phyloP scores from a whole-genome alignment of 495 filamentous ascomycete genomes.

The Penicillium bovifimosum region DNA sequence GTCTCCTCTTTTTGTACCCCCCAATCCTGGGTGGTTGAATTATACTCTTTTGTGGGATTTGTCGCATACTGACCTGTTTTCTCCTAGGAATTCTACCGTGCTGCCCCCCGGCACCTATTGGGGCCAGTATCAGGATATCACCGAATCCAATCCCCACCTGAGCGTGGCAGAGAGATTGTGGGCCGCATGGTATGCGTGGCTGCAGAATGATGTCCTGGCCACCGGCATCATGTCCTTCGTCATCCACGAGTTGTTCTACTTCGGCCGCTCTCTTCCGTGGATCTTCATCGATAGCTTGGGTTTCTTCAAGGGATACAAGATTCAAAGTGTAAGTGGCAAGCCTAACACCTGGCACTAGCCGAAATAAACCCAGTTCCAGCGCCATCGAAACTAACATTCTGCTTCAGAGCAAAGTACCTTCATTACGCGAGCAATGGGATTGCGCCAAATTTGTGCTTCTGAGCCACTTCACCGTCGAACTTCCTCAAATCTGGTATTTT shows the following conservation, averaged over 20 bases:
- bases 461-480: conserved; percentile 91
- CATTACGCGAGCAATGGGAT: conserved; percentile 83
- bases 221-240: conserved; percentile 90
- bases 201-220: conserved; percentile 85
- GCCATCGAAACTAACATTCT: conserved; percentile 4
- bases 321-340: conserved; percentile 60
- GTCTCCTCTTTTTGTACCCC: conserved; percentile 1
- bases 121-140: conserved; percentile 72
- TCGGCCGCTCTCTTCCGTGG: conserved; percentile 79
- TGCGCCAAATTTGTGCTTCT: conserved; percentile 89
- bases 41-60: conserved; percentile 13
- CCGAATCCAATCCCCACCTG: conserved; percentile 74
- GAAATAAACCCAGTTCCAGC: conserved; percentile 8
- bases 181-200: conserved; percentile 87
- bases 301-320: conserved; percentile 84
- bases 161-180: conserved; percentile 74
- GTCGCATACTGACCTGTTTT: conserved; percentile 14
- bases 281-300: conserved; percentile 79
- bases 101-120: conserved; percentile 56
- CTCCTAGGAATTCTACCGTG: conserved; percentile 43
- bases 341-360: conserved; percentile 9
- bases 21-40: conserved; percentile 7
- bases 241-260: conserved; percentile 85
- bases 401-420: conserved; percentile 78
- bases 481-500: conserved; percentile 87